Evolutionary conservation across 108 stramenopile genomes (phyloP), one percentile per base, ranked within the genome.

Genomic region (Aurantiochytrium sp.): DNA sequence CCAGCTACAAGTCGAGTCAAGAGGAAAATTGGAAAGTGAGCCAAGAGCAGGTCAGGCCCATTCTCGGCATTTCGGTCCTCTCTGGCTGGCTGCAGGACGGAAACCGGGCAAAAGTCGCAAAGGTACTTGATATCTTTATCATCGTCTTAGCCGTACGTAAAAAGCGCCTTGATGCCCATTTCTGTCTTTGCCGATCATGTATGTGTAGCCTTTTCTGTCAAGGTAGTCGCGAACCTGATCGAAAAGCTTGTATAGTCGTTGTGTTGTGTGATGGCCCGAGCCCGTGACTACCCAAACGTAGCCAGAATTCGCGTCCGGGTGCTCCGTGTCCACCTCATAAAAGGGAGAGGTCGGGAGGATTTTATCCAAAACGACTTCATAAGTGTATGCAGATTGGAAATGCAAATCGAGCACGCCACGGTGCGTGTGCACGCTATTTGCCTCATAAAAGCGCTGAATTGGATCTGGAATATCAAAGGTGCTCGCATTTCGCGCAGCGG

Each of bases 211-310:
- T 5, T 44, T 29, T 23, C 25, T n/a, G 21, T 60, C 88, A 23
- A 88, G 88, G 44, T 64, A 88, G 5, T 88, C 88, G 6, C 25
- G 43, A 4, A 64, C 60, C 21, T 69, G 28, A 60, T 88, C 25
- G 29, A 60, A 88, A 5, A 88, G 47, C 60, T 59, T 60, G 21
- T 19, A 16, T 5, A 35, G 14, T 5, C 60, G 35, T n/a, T 69
- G 60, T 4, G 88, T 60, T 10, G 60, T 60, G 88, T 88, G 88
- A 23, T 88, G 88, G 29, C 88, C 88, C 23, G 88, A 49, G 19
- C 88, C 88, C 0, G 88, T 88, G 44, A 88, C 64, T 60, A 88
- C 88, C 88, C 88, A 88, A 43, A 60, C 47, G 51, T 23, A 60
- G 58, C 60, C 42, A n/a, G 44, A 5, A 53, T 42, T 10, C 57